phyloP scores from a whole-genome alignment of 2,329 filamentous ascomycete species.

The Diplodia corticola region DNA sequence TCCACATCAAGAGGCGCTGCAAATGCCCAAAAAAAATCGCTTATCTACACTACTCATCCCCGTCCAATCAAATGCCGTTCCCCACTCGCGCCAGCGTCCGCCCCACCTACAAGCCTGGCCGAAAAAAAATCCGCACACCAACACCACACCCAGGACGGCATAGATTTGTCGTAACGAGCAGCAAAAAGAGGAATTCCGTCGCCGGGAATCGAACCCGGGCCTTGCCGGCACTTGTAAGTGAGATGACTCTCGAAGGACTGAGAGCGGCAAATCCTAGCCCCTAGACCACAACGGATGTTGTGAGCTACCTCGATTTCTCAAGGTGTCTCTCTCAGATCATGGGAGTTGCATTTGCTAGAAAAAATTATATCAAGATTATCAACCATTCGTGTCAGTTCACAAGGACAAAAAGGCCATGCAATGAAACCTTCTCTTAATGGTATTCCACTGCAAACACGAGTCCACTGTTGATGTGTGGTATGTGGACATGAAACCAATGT shows the following conservation, averaged over 20 bases:
- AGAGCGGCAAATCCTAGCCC: conserved; percentile 21
- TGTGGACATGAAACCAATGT: too few relatives aligned
- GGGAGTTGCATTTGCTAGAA: rapidly evolving
- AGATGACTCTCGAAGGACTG: background rate
- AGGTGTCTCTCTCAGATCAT: conserved; percentile 1
- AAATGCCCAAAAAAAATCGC: background rate
- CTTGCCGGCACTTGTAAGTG: conserved; percentile 18
- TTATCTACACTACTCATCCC: background rate
- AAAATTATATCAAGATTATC: too few relatives aligned
- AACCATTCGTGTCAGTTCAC: too few relatives aligned
- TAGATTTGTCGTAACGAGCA: background rate
- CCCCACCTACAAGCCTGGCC: background rate
- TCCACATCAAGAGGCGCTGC: background rate
- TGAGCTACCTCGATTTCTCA: background rate
- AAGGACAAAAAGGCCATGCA: too few relatives aligned
- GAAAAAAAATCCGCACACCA: background rate
- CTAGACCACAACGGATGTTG: conserved; percentile 20
- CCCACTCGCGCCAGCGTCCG: background rate
- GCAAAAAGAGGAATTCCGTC: conserved; percentile 13
- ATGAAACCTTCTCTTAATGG: too few relatives aligned
- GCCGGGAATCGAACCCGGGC: conserved; percentile 20
- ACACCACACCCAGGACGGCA: background rate
- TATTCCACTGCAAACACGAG: too few relatives aligned
- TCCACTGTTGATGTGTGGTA: too few relatives aligned
- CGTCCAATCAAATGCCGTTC: background rate